Percentiles rank a stretch among this genome's conserved stretches.
phyloP scores from a whole-genome alignment of 108 stramenopile genomes.

The Cyclotella sp. region DNA sequence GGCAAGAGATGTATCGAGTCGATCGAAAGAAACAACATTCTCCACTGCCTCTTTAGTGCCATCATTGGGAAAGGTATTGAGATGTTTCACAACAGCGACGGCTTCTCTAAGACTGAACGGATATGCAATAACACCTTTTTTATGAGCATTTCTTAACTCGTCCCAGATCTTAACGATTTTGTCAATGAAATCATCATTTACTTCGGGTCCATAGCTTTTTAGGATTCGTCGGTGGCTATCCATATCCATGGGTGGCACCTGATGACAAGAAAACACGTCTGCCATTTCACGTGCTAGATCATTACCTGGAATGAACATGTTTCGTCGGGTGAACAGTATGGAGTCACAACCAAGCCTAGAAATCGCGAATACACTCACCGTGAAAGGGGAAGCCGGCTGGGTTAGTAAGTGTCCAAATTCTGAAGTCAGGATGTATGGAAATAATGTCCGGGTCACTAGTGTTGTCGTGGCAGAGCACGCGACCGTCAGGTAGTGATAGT shows the following conservation, averaged over 20 bases:
- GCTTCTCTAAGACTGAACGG: conserved; percentile 86
- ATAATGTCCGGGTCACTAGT: conserved; percentile 49
- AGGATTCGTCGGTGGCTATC: conserved; percentile 71
- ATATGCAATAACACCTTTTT: conserved; percentile 76
- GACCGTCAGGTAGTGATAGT: conserved; percentile 81
- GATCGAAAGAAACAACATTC: conserved; percentile 88
- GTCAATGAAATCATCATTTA: conserved; percentile 44
- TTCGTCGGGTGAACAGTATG: background rate
- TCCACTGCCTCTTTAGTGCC: conserved; percentile 67
- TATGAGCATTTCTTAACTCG: conserved; percentile 68
- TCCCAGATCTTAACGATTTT: conserved; percentile 66
- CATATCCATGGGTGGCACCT: conserved; percentile 67
- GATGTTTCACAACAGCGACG: conserved; percentile 82
- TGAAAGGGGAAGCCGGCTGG: conserved; percentile 90
- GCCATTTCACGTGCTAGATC: conserved; percentile 77
- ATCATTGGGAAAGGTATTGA: conserved; percentile 80
- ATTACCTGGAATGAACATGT: conserved; percentile 40
- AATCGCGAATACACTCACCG: conserved; percentile 40
- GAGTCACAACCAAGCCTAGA: too few relatives aligned
- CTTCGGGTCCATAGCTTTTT: conserved; percentile 67
- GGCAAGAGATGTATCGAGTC: conserved; percentile 57
- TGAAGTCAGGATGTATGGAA: conserved; percentile 79
- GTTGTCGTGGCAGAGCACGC: conserved; percentile 44
- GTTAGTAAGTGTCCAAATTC: conserved; percentile 85
- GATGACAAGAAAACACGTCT: conserved; percentile 77